phyloP scores from a whole-genome alignment of 106 monocot species.

The Gastrodia elata region DNA sequence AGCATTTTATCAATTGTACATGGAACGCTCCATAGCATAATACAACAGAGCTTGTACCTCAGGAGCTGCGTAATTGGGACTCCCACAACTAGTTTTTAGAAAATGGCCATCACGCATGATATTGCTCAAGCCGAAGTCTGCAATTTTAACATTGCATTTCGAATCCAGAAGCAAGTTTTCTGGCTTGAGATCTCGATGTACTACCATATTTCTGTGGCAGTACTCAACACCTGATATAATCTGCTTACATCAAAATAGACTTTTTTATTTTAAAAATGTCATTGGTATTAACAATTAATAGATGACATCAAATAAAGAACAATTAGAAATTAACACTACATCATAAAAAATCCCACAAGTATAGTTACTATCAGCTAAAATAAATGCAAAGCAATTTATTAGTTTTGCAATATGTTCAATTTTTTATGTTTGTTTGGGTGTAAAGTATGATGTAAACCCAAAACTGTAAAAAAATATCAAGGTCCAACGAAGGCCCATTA shows the following conservation, averaged over 20 bases:
- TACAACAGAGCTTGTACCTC: conserved; percentile 11
- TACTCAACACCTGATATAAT: conserved; percentile 25
- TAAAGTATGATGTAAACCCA: too few species aligned
- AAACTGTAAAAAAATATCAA: too few species aligned
- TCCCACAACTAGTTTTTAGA: conserved; percentile 34
- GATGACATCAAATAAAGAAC: neutral
- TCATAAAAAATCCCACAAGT: neutral
- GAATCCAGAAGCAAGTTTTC: conserved; percentile 36
- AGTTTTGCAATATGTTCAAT: too few species aligned
- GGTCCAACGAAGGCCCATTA: too few species aligned
- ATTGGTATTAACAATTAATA: neutral
- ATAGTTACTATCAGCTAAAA: too few species aligned
- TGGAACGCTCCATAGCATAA: neutral
- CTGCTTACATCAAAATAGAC: conserved; percentile 18
- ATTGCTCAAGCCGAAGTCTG: conserved; percentile 37
- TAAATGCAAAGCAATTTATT: too few species aligned
- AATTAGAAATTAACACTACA: neutral
- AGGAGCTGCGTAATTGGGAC: conserved; percentile 19
- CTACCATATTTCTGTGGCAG: conserved; percentile 27
- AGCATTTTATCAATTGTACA: neutral
- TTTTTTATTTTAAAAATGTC: neutral
- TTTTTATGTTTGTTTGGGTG: too few species aligned
- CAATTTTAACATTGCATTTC: conserved; percentile 36
- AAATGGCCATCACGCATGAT: conserved; percentile 39
- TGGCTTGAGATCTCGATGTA: conserved; percentile 37